Conservation (phyloP, 352 stramenopile genomes). For the Pythium brachiatum region DNA sequence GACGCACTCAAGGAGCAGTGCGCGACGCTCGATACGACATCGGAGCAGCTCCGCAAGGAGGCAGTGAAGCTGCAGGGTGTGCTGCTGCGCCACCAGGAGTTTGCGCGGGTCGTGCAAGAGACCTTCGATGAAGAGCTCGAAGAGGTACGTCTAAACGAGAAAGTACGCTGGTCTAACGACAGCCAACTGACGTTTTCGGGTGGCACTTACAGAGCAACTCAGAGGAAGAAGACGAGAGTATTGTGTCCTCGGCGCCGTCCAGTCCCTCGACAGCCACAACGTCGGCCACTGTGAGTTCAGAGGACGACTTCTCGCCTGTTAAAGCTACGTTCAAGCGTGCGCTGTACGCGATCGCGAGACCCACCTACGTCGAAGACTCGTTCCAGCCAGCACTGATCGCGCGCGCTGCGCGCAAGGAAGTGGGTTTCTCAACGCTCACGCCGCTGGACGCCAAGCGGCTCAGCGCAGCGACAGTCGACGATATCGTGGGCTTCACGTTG, state of each 20-base stretch:
- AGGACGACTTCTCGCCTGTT: conserved; percentile 38
- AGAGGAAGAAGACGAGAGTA: conserved; percentile 22
- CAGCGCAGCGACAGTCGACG: conserved; percentile 45
- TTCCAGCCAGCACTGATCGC: conserved; percentile 31
- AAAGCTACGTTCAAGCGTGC: conserved; percentile 18
- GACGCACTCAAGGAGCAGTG: conserved; percentile 37
- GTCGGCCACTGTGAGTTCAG: conserved; percentile 17
- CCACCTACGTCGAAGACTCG: conserved; percentile 31
- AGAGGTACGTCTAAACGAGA: conserved; percentile 19
- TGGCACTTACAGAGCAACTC: conserved; percentile 13
- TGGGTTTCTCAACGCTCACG: conserved; percentile 45
- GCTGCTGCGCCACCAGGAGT: conserved; percentile 26
- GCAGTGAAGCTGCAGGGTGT: conserved; percentile 32
- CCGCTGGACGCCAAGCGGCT: conserved; percentile 32
- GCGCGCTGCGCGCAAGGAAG: conserved; percentile 36
- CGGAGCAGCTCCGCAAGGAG: conserved; percentile 44
- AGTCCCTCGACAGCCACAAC: conserved; percentile 24
- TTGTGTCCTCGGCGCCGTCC: conserved; percentile 15
- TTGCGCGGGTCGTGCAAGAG: conserved; percentile 39
- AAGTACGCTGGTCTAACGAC: conserved; percentile 1
- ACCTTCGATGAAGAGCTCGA: conserved; percentile 38
- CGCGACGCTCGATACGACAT: conserved; percentile 37
- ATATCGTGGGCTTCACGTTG: conserved; percentile 52
- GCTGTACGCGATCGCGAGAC: conserved; percentile 18
- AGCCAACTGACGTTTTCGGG: conserved; percentile 16